Conservation (phyloP, 2,329 filamentous ascomycete genomes). For the Paradendryphiella salina region DNA sequence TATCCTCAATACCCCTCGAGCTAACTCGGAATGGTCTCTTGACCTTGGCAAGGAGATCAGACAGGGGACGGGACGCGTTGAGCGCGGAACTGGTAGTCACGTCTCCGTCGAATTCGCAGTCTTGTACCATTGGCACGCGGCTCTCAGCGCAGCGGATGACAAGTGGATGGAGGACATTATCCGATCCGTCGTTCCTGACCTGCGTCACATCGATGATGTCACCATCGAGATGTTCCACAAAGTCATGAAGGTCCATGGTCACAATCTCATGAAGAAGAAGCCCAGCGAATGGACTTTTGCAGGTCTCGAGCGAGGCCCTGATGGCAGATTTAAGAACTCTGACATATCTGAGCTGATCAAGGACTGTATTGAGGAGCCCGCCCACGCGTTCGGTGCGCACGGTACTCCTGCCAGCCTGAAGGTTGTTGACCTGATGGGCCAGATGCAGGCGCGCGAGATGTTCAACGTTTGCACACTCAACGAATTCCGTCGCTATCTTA, state of each 20-base stretch:
- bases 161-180: constrained; percentile 70
- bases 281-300: constrained; percentile 70
- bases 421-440: constrained; percentile 76
- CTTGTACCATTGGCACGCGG: constrained; percentile 83
- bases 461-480: constrained; percentile 81
- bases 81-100: constrained; percentile 72
- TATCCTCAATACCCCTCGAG: constrained; percentile 71
- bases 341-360: constrained; percentile 72
- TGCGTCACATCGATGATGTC: constrained; percentile 34
- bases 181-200: constrained; percentile 29
- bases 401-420: constrained; percentile 74
- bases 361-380: constrained; percentile 69
- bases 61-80: constrained; percentile 61
- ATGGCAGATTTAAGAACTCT: constrained; percentile 73
- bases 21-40: constrained; percentile 76
- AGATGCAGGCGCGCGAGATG: constrained; percentile 68
- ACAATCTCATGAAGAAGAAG: constrained; percentile 64
- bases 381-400: constrained; percentile 57
- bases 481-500: constrained; percentile 81
- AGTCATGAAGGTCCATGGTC: constrained; percentile 41
- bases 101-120: constrained; percentile 87
- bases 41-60: constrained; percentile 68
- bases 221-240: constrained; percentile 46
- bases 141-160: constrained; percentile 73
- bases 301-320: constrained; percentile 62